Evolutionary conservation across 2,329 filamentous ascomycete genomes (phyloP), one percentile per base, ranked within the genome.

Genomic region (Dendrostoma leiphaemia): DNA sequence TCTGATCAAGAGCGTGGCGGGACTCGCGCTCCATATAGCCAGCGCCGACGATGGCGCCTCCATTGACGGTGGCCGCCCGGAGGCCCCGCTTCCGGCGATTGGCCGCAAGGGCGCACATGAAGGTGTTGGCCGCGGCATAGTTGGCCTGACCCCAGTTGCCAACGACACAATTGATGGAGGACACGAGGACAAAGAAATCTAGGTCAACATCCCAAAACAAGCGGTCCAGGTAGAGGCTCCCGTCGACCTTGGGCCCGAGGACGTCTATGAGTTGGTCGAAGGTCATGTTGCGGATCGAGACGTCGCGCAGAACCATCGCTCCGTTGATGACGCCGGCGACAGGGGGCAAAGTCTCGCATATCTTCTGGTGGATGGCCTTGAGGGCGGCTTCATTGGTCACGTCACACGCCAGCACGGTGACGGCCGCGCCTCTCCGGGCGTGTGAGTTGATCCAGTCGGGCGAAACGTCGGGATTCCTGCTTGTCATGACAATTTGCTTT

Each of bases 101-200:
- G 1, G 50, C 47, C 0, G 63, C 62, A 3, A 63, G 21, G 3
- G 48, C 40, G 40, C 45, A 48, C 56, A 63, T 59, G 60, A 67
- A 74, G 2, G 65, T 65, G 38, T 71, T 71, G 7, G 67, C 73
- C 1, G 71, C 70, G 1, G 68, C 65, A 51, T 76, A 76, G 55
- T 73, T 77, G 10, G 75, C 68, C 51, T 81, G 67, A 3, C 73
- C 71, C 6, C 69, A 60, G 48, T 75, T 76, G 4, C 78, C 77
- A 6, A 75, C 63, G 13, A 80, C 62, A 1, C 71, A 71, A 29
- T 71, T 69, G 1, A 71, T 64, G 0, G 74, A 76, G 0, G 71
- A 74, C 2, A 74, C 55, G 51, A 74, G 65, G 19, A 74, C 57
- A 53, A 75, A 75, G 61, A 76, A 75, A 44, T 73, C 70, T 10